Evolutionary conservation across 1,284 basidiomycete genomes (phyloP).

Genomic region (Fomitopsis pinicola): DNA sequence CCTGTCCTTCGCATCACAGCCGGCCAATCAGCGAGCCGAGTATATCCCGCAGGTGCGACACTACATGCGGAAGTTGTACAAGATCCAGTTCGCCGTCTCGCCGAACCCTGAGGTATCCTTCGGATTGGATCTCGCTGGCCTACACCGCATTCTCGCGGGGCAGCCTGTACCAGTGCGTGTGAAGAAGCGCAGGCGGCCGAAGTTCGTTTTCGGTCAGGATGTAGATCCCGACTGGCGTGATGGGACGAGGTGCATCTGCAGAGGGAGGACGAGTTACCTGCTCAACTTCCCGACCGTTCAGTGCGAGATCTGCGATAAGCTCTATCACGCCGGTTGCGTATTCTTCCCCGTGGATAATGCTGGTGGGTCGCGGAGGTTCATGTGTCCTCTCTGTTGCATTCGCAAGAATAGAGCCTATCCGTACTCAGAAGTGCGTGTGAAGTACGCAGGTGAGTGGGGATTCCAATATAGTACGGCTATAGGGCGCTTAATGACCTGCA

Average conservation of each 20-base stretch:
- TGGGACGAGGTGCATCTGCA: constrained; percentile 75
- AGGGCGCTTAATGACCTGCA: constrained; percentile 13
- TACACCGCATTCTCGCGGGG: constrained; percentile 73
- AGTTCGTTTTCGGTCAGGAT: constrained; percentile 74
- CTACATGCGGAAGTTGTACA: constrained; percentile 82
- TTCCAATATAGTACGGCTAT: background rate
- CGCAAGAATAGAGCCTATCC: constrained; percentile 65
- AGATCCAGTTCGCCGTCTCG: constrained; percentile 77
- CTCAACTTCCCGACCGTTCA: constrained; percentile 56
- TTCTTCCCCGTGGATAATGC: constrained; percentile 51
- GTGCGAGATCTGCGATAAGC: constrained; percentile 59
- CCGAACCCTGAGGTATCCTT: constrained; percentile 74
- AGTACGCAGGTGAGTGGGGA: constrained; percentile 49
- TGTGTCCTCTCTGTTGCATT: constrained; percentile 71
- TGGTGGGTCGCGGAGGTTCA: constrained; percentile 38
- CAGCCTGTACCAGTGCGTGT: constrained; percentile 47
- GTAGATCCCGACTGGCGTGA: constrained; percentile 68
- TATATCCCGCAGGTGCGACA: constrained; percentile 78
- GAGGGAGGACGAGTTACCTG: constrained; percentile 60
- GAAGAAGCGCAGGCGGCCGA: constrained; percentile 63
- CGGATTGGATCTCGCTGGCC: constrained; percentile 71
- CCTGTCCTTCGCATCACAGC: constrained; percentile 62
- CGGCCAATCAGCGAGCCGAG: constrained; percentile 62
- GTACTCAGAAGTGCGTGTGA: constrained; percentile 70
- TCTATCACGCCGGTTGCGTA: constrained; percentile 74